These are phyloP conservation scores for Tuber aestivum DNA, from an alignment of 495 filamentous ascomycete species.

Conservation along the genomic window DNA sequence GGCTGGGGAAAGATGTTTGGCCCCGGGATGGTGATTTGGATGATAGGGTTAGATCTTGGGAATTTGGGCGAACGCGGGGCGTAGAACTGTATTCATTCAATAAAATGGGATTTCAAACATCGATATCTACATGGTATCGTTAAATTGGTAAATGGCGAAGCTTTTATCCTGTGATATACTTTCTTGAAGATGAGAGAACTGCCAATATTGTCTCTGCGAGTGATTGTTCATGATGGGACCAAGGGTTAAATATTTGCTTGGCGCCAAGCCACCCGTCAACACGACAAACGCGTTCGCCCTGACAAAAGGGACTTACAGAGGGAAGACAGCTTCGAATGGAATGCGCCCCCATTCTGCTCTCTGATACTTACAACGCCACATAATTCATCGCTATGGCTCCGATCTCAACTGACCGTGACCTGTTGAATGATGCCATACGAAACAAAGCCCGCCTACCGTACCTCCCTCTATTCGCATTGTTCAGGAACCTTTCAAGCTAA, in stretches of 20 bases:
- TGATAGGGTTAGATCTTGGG: neutral
- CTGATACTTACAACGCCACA: neutral
- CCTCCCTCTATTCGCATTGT: neutral
- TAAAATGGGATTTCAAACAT: neutral
- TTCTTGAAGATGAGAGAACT: neutral
- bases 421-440: constrained; percentile 40
- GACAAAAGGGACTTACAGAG: neutral
- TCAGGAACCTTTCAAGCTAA: constrained; percentile 9
- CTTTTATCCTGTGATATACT: neutral
- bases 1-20: neutral
- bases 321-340: neutral
- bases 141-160: neutral
- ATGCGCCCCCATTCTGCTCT: neutral
- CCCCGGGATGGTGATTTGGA: neutral
- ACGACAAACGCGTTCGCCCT: neutral
- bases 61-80: neutral
- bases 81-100: neutral
- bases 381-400: constrained; percentile 30
- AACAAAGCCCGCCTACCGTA: constrained; percentile 41
- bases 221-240: neutral
- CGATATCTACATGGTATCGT: neutral
- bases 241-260: neutral
- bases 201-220: neutral
- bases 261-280: constrained; percentile 2
- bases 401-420: constrained; percentile 37